These are phyloP conservation scores for Collybia mongolica DNA, from an alignment of 768 basidiomycete species.

Conservation along the genomic window DNA sequence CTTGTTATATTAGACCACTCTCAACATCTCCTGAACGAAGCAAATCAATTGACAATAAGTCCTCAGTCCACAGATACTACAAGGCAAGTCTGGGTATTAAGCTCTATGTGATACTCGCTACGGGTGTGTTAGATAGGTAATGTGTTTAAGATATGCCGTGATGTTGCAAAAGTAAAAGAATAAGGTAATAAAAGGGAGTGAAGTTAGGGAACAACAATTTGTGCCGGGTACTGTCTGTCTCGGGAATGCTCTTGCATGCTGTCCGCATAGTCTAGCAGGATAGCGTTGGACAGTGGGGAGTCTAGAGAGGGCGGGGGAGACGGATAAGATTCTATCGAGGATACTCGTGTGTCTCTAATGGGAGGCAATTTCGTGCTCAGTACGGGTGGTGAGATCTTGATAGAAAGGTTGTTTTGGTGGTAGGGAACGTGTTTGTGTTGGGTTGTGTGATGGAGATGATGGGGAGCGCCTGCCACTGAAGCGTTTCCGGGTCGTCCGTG, in stretches of 20 bases:
- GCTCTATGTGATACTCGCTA: slow-evolving; percentile 9
- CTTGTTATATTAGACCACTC: slow-evolving; percentile 4
- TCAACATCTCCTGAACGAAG: neutral
- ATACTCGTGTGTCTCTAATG: slow-evolving; percentile 3
- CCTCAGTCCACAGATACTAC: neutral
- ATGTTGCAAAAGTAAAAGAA: slow-evolving; percentile 7
- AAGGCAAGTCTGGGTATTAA: slow-evolving; percentile 9
- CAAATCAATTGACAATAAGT: neutral
- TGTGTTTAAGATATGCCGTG: slow-evolving; percentile 12
- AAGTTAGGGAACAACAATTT: slow-evolving; percentile 12
- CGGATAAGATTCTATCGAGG: slow-evolving; percentile 35
- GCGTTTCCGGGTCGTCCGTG: slow-evolving; percentile 36
- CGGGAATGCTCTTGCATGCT: slow-evolving; percentile 12
- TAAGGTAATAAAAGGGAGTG: slow-evolving; percentile 6
- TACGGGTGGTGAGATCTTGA: slow-evolving; percentile 11
- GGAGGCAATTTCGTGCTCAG: slow-evolving; percentile 4
- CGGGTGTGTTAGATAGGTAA: slow-evolving; percentile 6
- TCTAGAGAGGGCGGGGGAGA: slow-evolving; percentile 47
- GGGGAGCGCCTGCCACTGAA: slow-evolving; percentile 21
- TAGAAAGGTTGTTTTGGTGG: slow-evolving; percentile 9
- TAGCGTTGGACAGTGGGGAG: slow-evolving; percentile 28
- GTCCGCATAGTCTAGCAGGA: slow-evolving; percentile 16
- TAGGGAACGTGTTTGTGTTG: slow-evolving; percentile 11
- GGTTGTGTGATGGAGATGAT: slow-evolving; percentile 18
- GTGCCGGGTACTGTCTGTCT: slow-evolving; percentile 12